These are phyloP conservation scores for Dactylorhiza incarnata DNA, from an alignment of 106 monocot genomes.

Conservation along the genomic window DNA sequence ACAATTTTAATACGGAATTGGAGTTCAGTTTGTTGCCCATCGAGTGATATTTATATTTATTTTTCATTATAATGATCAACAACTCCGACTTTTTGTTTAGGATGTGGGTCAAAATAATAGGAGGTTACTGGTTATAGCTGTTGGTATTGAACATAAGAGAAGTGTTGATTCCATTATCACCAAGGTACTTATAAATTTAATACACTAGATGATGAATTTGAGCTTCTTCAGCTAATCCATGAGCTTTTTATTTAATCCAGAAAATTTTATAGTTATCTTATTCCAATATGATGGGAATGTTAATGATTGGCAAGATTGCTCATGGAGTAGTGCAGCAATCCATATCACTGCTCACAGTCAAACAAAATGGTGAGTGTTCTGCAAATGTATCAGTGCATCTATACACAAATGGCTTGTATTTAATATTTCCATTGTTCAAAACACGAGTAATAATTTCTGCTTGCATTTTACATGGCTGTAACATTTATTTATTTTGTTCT, in stretches of 20 bases:
- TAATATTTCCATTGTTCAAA: no score
- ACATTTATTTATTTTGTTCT: no score
- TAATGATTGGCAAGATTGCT: slow-evolving; percentile 60
- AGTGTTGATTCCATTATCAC: slow-evolving; percentile 54
- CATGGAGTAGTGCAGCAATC: slow-evolving; percentile 62
- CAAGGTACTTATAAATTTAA: slow-evolving; percentile 33
- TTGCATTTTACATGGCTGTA: no score
- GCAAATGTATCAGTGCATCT: no score
- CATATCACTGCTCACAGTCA: slow-evolving; percentile 67
- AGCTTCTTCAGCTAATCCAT: slow-evolving; percentile 20
- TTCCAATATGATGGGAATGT: slow-evolving; percentile 89
- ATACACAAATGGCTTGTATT: no score
- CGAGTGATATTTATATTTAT: background rate
- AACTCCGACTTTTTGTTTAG: slow-evolving; percentile 11
- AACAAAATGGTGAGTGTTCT: slow-evolving; percentile 64
- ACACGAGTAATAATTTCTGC: no score
- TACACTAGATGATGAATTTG: background rate
- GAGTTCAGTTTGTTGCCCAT: background rate
- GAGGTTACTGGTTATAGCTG: slow-evolving; percentile 64
- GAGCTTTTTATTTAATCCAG: slow-evolving; percentile 68
- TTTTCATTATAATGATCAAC: background rate
- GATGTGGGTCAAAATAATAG: slow-evolving; percentile 15
- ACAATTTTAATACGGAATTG: background rate
- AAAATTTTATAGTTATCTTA: slow-evolving; percentile 67
- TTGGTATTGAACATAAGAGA: slow-evolving; percentile 52